phyloP scores from a whole-genome alignment of 306 rosid species.

The Cucumis sativus region DNA sequence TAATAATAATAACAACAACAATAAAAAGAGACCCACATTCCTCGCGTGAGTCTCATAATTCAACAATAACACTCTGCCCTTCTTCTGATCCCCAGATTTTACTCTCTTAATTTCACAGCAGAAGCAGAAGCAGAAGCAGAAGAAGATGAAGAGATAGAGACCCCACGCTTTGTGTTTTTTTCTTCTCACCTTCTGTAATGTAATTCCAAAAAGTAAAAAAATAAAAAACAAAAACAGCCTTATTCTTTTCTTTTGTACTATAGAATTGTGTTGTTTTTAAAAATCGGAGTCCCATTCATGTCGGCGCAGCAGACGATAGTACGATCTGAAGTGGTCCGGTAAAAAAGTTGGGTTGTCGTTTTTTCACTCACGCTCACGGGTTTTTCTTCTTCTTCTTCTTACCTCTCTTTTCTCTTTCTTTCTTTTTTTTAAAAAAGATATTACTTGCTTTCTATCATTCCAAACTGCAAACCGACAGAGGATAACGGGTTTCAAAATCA shows the following conservation, averaged over 20 bases:
- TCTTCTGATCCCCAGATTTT: background rate
- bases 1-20: no score
- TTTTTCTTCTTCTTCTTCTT: background rate
- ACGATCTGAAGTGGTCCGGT: background rate
- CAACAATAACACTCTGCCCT: background rate
- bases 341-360: background rate
- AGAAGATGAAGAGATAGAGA: background rate
- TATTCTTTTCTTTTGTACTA: no score
- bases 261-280: no score
- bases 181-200: no score
- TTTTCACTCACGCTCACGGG: background rate
- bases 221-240: no score
- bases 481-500: background rate
- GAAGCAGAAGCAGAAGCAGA: background rate
- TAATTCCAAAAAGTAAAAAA: background rate
- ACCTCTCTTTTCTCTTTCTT: background rate
- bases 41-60: conserved; percentile 5
- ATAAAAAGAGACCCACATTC: background rate
- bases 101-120: background rate
- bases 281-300: background rate
- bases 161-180: background rate
- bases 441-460: background rate
- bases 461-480: background rate
- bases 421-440: no score
- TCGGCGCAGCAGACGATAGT: background rate